Evolutionary conservation across 306 rosid genomes (phyloP), one percentile per base, ranked within the genome.

Genomic region (Phaseolus lunatus): DNA sequence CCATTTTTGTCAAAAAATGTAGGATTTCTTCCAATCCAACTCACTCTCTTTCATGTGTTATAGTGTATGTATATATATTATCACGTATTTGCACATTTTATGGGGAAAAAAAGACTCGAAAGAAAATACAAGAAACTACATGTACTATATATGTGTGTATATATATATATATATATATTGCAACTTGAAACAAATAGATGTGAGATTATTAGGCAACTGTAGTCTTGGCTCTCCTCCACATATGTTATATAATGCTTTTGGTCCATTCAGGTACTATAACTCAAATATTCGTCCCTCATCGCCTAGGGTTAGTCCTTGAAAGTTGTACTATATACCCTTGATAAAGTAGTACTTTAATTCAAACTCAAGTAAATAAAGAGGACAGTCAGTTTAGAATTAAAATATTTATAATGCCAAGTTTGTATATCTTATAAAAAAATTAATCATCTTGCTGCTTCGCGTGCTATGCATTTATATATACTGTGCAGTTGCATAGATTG

Each of bases 1-100:
- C 24, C 9, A 66, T 39, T 78, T 62, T 49, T 78, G 72, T 72
- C 86, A 85, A 79, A 70, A n/a, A 53, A 53, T 71, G 57, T 29
- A 22, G 41, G 50, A 45, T n/a, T 31, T 72, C 56, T 29, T 22
- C 13, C 50, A 81, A 39, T 39, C 12, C 44, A 39, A 29, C 76
- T 47, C 35, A 58, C 70, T 56, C 35, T 48, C 27, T 71, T 19
- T 12, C 64, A 13, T 20, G 10, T 47, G 45, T 48, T 66, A 20
- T n/a, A n/a, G n/a, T n/a, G n/a, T n/a, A n/a, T n/a, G n/a, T n/a
- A 5, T 50, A 35, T 7, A 66, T 64, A 64, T 8, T 61, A 5
- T 12, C 48, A 43, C 15, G 11, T 39, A 9, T 15, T 52, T 19
- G 29, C 22, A n/a, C 29, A 33, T 66, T 15, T 77, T 54, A 56